Conservation (phyloP, 805 yeast species). For the Millerago galiae region DNA sequence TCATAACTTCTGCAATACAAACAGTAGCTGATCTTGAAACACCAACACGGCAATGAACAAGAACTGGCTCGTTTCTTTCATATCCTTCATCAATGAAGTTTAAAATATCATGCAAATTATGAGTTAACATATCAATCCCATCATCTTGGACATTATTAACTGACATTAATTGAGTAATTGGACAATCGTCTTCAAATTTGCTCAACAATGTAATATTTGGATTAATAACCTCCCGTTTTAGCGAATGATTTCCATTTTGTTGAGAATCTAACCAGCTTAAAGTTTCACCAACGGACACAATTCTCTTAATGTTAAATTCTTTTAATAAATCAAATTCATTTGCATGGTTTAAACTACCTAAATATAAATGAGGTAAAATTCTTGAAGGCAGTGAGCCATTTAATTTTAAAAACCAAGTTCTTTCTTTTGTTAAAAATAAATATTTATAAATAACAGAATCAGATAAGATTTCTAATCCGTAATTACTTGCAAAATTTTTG, state of each 20-base stretch:
- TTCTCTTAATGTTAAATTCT: slow-evolving; percentile 60
- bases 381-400: slow-evolving; percentile 78
- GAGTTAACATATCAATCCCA: slow-evolving; percentile 74
- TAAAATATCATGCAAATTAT: slow-evolving; percentile 56
- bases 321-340: slow-evolving; percentile 56
- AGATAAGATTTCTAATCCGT: slow-evolving; percentile 13
- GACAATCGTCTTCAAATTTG: slow-evolving; percentile 10
- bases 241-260: slow-evolving; percentile 1
- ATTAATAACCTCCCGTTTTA: slow-evolving; percentile 14
- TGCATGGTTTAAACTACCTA: slow-evolving; percentile 84
- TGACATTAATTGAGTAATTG: slow-evolving; percentile 36
- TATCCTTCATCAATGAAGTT: slow-evolving; percentile 55
- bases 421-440: slow-evolving; percentile 24
- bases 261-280: slow-evolving; percentile 50
- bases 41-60: slow-evolving; percentile 94
- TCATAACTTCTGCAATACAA: slow-evolving; percentile 93
- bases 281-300: slow-evolving; percentile 83
- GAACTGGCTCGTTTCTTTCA: slow-evolving; percentile 39
- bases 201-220: slow-evolving; percentile 15
- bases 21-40: slow-evolving; percentile 94
- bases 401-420: slow-evolving; percentile 24
- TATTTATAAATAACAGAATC: slow-evolving; percentile 29
- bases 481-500: slow-evolving; percentile 7
- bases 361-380: slow-evolving; percentile 73
- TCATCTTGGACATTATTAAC: slow-evolving; percentile 81